Conservation (phyloP, 345 rosid genomes). For the Atalantia buxifolia region DNA sequence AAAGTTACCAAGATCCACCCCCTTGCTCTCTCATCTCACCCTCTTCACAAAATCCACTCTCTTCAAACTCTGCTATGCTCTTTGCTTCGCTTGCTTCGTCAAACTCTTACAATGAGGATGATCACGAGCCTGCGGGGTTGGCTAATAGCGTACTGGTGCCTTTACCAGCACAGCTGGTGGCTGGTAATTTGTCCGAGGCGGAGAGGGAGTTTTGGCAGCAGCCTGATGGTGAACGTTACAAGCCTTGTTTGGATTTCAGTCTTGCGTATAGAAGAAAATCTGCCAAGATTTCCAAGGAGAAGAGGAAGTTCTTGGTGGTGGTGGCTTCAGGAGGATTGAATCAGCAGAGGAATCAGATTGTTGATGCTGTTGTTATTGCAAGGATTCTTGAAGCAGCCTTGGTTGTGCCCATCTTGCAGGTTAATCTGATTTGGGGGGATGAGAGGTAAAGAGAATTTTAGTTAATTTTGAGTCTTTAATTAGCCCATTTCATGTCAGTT, state of each 20-base stretch:
- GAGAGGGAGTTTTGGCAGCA: slow-evolving; percentile 73
- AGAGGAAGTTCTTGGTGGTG: slow-evolving; percentile 56
- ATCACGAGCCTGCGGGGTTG: slow-evolving; percentile 5
- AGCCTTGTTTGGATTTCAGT: slow-evolving; percentile 66
- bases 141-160: slow-evolving; percentile 33
- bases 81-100: slow-evolving; percentile 38
- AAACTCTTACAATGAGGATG: slow-evolving; percentile 2
- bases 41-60: slow-evolving; percentile 29
- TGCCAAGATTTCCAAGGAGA: slow-evolving; percentile 48
- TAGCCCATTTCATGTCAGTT: not conserved
- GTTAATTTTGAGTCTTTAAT: not conserved
- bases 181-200: slow-evolving; percentile 42
- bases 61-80: slow-evolving; percentile 22
- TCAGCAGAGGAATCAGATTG: slow-evolving; percentile 72
- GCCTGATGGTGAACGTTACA: slow-evolving; percentile 55
- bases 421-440: slow-evolving; percentile 65
- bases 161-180: slow-evolving; percentile 40
- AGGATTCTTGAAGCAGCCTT: slow-evolving; percentile 70
- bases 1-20: slow-evolving; percentile 27
- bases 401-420: slow-evolving; percentile 71
- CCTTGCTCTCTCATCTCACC: slow-evolving; percentile 38
- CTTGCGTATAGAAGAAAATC: slow-evolving; percentile 48
- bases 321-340: slow-evolving; percentile 71
- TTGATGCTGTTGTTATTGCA: slow-evolving; percentile 74
- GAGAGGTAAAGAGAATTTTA: slow-evolving; percentile 44